These are phyloP conservation scores for Clavispora vitiphila DNA, from an alignment of 805 yeast species.

Conservation along the genomic window DNA sequence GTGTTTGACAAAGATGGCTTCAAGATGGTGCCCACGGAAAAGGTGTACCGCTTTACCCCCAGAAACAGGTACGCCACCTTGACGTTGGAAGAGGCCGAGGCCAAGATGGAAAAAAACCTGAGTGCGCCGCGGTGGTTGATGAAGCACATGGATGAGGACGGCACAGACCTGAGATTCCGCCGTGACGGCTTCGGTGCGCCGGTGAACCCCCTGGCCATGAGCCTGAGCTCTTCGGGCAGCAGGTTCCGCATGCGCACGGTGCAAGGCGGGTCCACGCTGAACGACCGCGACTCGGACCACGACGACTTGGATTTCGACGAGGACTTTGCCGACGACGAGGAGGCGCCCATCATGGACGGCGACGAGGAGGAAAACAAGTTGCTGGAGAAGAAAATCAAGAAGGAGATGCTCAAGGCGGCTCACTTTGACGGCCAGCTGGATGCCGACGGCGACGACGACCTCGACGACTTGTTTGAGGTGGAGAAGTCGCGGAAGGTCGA, in stretches of 20 bases:
- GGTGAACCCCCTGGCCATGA: slow-evolving; percentile 1
- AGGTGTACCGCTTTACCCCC: slow-evolving; percentile 88
- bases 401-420: slow-evolving; percentile 78
- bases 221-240: slow-evolving; percentile 2
- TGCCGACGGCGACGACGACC: slow-evolving; percentile 46
- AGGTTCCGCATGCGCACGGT: slow-evolving; percentile 35
- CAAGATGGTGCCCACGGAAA: slow-evolving; percentile 92
- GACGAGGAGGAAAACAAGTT: slow-evolving; percentile 92
- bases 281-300: slow-evolving; percentile 66
- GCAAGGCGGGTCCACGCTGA: slow-evolving; percentile 38
- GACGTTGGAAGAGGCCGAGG: slow-evolving; percentile 95
- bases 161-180: slow-evolving; percentile 44
- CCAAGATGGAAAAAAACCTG: slow-evolving; percentile 76
- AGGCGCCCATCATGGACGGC: slow-evolving; percentile 96
- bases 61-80: slow-evolving; percentile 90
- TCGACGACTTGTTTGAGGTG: slow-evolving; percentile 68
- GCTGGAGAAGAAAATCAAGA: slow-evolving; percentile 77
- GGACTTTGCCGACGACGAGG: slow-evolving; percentile 98
- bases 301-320: slow-evolving; percentile 94
- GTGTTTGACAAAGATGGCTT: slow-evolving; percentile 85
- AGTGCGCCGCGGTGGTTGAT: slow-evolving; percentile 91
- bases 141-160: slow-evolving; percentile 67
- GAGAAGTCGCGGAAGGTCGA: slow-evolving; percentile 64
- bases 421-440: slow-evolving; percentile 63
- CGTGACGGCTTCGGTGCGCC: slow-evolving; percentile 16